phyloP scores from a whole-genome alignment of 1,139 yeast species.

The Spathaspora sp. region DNA sequence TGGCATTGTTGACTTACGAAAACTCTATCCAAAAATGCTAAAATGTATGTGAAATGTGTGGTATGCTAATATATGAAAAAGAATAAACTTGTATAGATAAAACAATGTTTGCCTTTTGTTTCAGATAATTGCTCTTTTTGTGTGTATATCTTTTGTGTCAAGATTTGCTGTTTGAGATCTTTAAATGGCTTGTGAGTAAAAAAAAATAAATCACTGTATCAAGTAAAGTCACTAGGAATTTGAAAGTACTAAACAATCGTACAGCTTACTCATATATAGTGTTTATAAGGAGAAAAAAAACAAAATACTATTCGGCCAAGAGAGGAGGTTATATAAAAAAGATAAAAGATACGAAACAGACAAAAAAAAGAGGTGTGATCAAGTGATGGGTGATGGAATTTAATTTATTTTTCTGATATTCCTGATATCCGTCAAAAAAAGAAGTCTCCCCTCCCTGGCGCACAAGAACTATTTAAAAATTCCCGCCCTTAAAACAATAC shows the following conservation, averaged over 20 bases:
- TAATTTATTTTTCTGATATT: neutral
- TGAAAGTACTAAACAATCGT: neutral
- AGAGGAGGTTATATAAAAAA: neutral
- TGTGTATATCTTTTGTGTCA: constrained; percentile 1
- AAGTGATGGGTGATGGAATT: neutral
- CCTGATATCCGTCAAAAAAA: neutral
- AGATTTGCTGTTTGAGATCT: neutral
- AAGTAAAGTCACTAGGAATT: neutral
- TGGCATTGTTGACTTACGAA: constrained; percentile 9
- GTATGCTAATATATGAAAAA: neutral
- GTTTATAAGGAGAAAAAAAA: neutral
- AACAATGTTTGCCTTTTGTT: neutral
- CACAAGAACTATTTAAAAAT: no score
- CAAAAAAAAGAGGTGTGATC: neutral
- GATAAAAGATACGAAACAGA: neutral
- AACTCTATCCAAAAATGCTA: neutral
- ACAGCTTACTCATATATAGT: neutral
- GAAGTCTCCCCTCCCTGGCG: neutral
- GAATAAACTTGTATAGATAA: neutral
- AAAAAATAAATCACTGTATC: neutral
- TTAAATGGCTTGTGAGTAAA: neutral
- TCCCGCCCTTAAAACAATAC: neutral
- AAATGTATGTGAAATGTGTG: neutral
- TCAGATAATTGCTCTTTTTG: neutral
- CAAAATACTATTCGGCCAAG: neutral